Conservation (phyloP, 2,329 filamentous ascomycete species). For the Trichoderma aggressivum region DNA sequence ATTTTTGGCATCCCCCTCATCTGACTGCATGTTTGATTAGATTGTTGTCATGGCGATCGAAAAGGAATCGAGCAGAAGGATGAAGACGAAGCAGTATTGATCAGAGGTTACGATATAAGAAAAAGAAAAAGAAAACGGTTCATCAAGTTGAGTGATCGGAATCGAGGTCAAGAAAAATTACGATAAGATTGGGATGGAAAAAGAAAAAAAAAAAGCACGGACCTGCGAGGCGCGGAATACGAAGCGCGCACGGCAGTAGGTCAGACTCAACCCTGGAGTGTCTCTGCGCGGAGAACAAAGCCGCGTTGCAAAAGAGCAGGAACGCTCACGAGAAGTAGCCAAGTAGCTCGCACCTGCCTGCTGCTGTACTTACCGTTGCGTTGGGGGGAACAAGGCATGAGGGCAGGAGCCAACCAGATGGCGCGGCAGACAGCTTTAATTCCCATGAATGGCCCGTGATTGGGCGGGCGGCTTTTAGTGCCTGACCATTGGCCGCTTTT, state of each 20-base stretch:
- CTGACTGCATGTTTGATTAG: slow-evolving; percentile 4
- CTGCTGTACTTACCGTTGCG: too few relatives aligned
- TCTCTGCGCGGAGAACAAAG: not conserved
- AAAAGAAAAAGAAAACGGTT: not conserved
- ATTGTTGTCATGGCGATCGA: not conserved
- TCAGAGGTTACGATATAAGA: not conserved
- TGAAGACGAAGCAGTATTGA: not conserved
- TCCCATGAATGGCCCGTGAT: not conserved
- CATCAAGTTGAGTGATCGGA: not conserved
- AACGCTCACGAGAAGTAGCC: slow-evolving; percentile 7
- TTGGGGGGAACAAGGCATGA: not conserved
- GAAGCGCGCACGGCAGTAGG: not conserved
- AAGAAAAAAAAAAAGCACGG: not conserved
- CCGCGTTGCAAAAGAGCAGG: slow-evolving; percentile 3
- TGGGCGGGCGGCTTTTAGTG: not conserved
- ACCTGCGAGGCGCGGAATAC: not conserved
- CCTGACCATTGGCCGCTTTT: slow-evolving; percentile 1
- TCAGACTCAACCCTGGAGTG: slow-evolving; percentile 4
- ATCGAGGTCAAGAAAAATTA: not conserved
- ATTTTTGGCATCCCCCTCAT: not conserved
- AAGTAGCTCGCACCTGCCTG: not conserved
- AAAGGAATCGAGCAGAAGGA: not conserved
- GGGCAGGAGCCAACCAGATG: slow-evolving; percentile 1
- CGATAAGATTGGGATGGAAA: not conserved
- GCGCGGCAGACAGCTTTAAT: slow-evolving; percentile 13